These are phyloP conservation scores for Penicillium sp. DNA, from an alignment of 2,329 filamentous ascomycete genomes.

Conservation along the genomic window DNA sequence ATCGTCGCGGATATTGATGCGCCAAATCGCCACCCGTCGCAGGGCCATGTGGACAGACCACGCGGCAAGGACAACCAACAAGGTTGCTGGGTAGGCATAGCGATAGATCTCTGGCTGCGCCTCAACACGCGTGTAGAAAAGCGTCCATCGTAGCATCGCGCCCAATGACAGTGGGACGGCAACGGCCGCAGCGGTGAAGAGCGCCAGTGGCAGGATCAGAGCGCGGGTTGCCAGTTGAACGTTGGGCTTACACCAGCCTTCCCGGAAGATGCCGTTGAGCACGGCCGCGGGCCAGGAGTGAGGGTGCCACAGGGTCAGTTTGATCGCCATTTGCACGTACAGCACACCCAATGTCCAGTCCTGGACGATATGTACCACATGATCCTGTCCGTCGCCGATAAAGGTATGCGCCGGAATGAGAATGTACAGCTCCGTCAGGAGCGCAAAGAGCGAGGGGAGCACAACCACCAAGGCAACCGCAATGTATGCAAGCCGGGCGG, in stretches of 20 bases:
- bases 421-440: slow-evolving; percentile 84
- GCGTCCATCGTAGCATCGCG: slow-evolving; percentile 49
- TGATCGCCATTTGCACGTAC: slow-evolving; percentile 78
- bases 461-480: slow-evolving; percentile 74
- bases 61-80: slow-evolving; percentile 56
- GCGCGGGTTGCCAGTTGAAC: slow-evolving; percentile 76
- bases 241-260: slow-evolving; percentile 79
- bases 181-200: slow-evolving; percentile 65
- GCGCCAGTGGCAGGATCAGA: slow-evolving; percentile 74
- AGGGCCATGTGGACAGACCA: slow-evolving; percentile 41
- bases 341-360: slow-evolving; percentile 92
- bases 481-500: slow-evolving; percentile 68
- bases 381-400: slow-evolving; percentile 46
- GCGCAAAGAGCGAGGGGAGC: slow-evolving; percentile 76
- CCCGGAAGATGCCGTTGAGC: slow-evolving; percentile 70
- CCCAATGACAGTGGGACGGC: slow-evolving; percentile 65
- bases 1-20: slow-evolving; percentile 82
- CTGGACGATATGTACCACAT: slow-evolving; percentile 76
- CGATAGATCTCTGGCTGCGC: slow-evolving; percentile 55
- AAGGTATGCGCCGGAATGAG: slow-evolving; percentile 85
- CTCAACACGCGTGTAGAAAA: slow-evolving; percentile 35
- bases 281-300: slow-evolving; percentile 72
- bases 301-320: slow-evolving; percentile 67
- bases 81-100: slow-evolving; percentile 71
- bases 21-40: slow-evolving; percentile 71